Evolutionary conservation across 148 eudicot species (phyloP), one percentile per base, ranked within the genome.

Genomic region (Persicaria maculosa): DNA sequence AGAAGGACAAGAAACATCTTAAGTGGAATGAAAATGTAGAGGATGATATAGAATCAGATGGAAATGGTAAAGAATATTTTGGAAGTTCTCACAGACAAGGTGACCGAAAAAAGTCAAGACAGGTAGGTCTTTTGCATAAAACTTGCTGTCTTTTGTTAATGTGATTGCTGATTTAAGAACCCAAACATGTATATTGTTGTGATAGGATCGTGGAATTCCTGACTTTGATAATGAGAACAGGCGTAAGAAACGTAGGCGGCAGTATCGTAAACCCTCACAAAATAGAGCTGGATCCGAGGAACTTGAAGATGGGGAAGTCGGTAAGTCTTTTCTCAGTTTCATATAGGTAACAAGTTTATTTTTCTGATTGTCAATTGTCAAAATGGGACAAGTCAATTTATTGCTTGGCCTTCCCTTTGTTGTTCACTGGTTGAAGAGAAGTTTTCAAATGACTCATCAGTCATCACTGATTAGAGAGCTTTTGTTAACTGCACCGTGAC

Each of bases 191-290:
- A 50, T 52, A 4, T 46, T 17, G 73, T 71, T 15, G 47, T 43
- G 31, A 71, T 52, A 71, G 73, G 73, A 71, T 47, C 53, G 54
- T 9, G 78, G 81, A 71, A 52, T 73, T 73, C 76, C 86, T 44
- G 96, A 87, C 72, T 81, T 85, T 50, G 93, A 89, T 75, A 75
- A 75, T 69, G 91, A 91, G 72, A 84, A 80, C 78, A 86, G 84
- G 80, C 89, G 80, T 74, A 93, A 85, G 83, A 85, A 86, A 74
- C 87, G 83, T 75, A 91, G 79, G 84, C 84, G 85, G 84, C 93
- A 91, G 74, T 84, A 84, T 77, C 78, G 80, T 43, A 83, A 77
- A 82, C 84, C 86, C 70, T 81, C 88, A 75, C 86, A 74, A 72
- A 87, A 85, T 75, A 84, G 71, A 81, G 81, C 69, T 72, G 90